phyloP scores from a whole-genome alignment of 78 protist species.

The Andalucia godoyi region DNA sequence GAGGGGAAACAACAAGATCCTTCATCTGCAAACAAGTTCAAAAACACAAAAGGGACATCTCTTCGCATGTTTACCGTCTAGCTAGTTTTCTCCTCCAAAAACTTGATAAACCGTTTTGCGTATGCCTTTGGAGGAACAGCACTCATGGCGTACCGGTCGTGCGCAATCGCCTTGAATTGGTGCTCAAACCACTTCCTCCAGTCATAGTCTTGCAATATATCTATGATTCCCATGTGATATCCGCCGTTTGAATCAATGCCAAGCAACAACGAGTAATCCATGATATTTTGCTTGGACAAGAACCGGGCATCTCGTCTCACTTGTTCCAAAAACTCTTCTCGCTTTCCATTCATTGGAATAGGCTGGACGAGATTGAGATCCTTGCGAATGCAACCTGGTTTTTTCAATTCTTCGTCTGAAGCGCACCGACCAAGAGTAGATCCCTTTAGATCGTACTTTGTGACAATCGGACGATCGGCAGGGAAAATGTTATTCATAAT shows the following conservation, averaged over 20 bases:
- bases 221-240: constrained; percentile 39
- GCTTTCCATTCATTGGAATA: constrained; percentile 9
- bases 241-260: constrained; percentile 27
- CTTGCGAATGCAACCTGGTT: constrained; percentile 1
- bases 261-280: constrained; percentile 54
- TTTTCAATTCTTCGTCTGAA: neutral
- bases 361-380: constrained; percentile 13
- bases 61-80: too few species aligned
- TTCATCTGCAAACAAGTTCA: too few species aligned
- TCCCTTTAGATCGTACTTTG: constrained; percentile 77
- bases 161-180: neutral
- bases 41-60: too few species aligned
- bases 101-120: constrained; percentile 4
- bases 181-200: constrained; percentile 15
- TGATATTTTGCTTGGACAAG: constrained; percentile 12
- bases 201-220: constrained; percentile 14
- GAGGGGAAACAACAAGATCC: too few species aligned
- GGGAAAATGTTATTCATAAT: constrained; percentile 79
- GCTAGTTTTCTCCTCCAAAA: neutral
- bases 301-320: constrained; percentile 19
- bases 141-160: neutral
- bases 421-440: constrained; percentile 14
- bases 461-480: constrained; percentile 42
- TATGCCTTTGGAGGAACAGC: constrained; percentile 1
- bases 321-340: constrained; percentile 18